Evolutionary conservation across 2,329 filamentous ascomycete genomes (phyloP).

Genomic region (Colletotrichum truncatum): DNA sequence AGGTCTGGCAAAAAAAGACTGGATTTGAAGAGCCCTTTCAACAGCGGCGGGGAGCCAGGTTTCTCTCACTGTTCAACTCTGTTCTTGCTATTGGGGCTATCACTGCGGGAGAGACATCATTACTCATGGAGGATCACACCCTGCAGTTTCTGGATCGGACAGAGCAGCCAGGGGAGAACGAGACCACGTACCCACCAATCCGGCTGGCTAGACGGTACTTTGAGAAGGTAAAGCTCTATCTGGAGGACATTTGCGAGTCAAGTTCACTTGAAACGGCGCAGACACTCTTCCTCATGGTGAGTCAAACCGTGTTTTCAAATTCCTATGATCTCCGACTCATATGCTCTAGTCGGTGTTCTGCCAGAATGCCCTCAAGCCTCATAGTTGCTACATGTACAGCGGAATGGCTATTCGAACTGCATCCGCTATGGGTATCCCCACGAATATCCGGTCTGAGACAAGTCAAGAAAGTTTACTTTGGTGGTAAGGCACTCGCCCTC

Average conservation of each 20-base stretch:
- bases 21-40: background rate
- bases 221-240: constrained; percentile 23
- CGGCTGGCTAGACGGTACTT: constrained; percentile 29
- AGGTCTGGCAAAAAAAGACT: constrained; percentile 23
- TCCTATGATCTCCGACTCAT: too few species aligned
- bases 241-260: constrained; percentile 32
- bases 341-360: constrained; percentile 37
- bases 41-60: constrained; percentile 14
- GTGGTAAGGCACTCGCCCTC: constrained; percentile 21
- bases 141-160: constrained; percentile 26
- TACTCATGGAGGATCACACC: constrained; percentile 28
- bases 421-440: constrained; percentile 42
- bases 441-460: constrained; percentile 24
- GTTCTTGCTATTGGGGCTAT: constrained; percentile 31
- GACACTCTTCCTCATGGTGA: constrained; percentile 31
- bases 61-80: constrained; percentile 28
- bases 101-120: constrained; percentile 29
- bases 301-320: background rate
- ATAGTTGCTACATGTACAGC: constrained; percentile 45
- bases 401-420: constrained; percentile 44
- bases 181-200: constrained; percentile 26
- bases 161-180: constrained; percentile 12
- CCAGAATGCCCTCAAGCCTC: constrained; percentile 43
- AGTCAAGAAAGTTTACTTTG: constrained; percentile 29
- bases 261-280: constrained; percentile 31